Evolutionary conservation across 805 yeast species (phyloP), one percentile per base, ranked within the genome.

Genomic region (Barnettozyma pratensis): DNA sequence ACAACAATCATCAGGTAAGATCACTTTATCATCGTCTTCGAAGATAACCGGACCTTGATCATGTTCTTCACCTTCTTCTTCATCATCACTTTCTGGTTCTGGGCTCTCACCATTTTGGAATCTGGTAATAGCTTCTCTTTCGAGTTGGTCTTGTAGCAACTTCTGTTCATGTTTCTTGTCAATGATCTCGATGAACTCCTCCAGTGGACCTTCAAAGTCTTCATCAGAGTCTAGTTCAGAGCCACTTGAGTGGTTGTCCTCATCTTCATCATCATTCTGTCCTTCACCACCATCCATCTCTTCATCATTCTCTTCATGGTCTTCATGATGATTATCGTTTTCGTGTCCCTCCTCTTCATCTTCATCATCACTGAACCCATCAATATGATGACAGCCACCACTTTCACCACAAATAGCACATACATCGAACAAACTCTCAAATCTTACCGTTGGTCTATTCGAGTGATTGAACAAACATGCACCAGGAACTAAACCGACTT

Each of bases 391-490:
- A 52, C 82, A 77, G 37, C 68, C 65, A 7, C 68, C 65, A 7
- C 63, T 54, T 19, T 64, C 69, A 12, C 84, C 84, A 60, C 85
- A 80, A 14, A 59, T 52, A 7, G 56, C 69, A 58, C 85, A 80
- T 3, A 79, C 85, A 29, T 75, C 76, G 38, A 63, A 75, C 4
- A 73, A 52, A 4, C 82, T 69, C 49, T 80, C 85, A 60, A 89
- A 87, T 64, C 82, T 84, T 8, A 83, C 89, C 55, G 78, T 73
- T 52, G 87, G 90, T 6, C 67, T 59, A 2, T 65, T 80, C 11
- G 67, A 74, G 60, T 90, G 97, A 56, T 91, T 91, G 67, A 90
- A 88, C 35, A 92, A 68, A 66, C 91, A 96, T 0, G 97, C 97
- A 12, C 90, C 87, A 0, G 97, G 97, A 27, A 91, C 96, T 44